Evolutionary conservation across 108 stramenopile species (phyloP).

Genomic region (Asterionellopsis glacialis): DNA sequence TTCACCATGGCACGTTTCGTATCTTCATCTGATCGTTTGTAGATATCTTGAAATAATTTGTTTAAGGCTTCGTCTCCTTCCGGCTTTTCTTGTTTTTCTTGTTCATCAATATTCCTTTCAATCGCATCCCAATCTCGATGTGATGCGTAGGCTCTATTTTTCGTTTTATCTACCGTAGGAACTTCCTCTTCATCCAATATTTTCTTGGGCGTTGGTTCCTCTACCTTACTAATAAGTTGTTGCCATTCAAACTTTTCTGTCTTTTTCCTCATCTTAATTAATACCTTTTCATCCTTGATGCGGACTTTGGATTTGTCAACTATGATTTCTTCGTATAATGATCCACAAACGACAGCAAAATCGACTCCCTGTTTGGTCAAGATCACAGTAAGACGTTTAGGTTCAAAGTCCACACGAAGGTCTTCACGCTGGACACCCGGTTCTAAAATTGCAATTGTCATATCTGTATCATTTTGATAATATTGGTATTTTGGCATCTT

Average conservation of each 20-base stretch:
- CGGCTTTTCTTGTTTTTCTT: constrained; percentile 94
- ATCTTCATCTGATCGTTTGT: constrained; percentile 83
- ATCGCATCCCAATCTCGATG: constrained; percentile 87
- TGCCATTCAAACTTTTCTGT: constrained; percentile 62
- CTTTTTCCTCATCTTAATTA: constrained; percentile 76
- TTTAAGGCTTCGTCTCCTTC: constrained; percentile 96
- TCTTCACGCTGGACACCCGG: constrained; percentile 50
- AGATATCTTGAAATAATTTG: constrained; percentile 94
- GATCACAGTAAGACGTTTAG: constrained; percentile 51
- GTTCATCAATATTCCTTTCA: constrained; percentile 59
- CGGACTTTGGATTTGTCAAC: constrained; percentile 51
- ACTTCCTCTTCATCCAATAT: background rate
- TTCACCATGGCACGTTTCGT: constrained; percentile 97
- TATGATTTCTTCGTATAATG: constrained; percentile 63
- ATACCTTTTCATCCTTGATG: constrained; percentile 75
- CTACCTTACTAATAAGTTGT: constrained; percentile 55
- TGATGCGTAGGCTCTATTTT: constrained; percentile 73
- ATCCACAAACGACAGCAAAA: constrained; percentile 76
- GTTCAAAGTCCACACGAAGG: constrained; percentile 56
- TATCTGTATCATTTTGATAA: constrained; percentile 76
- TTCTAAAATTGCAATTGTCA: constrained; percentile 87
- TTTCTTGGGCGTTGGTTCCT: constrained; percentile 6
- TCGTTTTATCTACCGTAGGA: constrained; percentile 14
- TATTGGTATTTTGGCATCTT: constrained; percentile 88
- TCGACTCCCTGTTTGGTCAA: constrained; percentile 46